Base-by-base conservation (phyloP, 768 basidiomycete species). In the Candolleomyces aberdarensis region DNA sequence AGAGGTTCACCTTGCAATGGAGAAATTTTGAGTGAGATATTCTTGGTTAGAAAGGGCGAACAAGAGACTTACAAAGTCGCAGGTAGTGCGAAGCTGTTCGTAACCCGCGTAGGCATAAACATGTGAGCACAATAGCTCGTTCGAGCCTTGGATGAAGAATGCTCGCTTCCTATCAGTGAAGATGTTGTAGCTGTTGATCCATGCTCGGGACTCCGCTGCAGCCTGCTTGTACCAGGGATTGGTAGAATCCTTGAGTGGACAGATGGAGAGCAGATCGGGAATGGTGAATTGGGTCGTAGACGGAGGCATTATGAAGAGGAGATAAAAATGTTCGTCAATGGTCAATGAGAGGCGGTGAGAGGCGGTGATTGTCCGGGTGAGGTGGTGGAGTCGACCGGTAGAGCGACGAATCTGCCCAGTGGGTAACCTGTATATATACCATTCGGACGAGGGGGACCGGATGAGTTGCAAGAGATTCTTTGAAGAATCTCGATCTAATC, bases 81-180 rank as follows among this genome's bases (percentile, higher is more conserved):
- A 87, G 44, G 77, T 80, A 1, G 81, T 86, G 57, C 86, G 78
- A 62, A 87, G 81, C 66, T 81, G 75, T 59, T 85, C 84, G 59
- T 78, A 78, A 41, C 78, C 81, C 48, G 83, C 81, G 68, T 83
- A 86, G 17, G 81, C 78, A 69, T 84, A 88, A n/a, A 76, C 81
- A 68, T 81, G 83, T 10, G 86, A 83, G 65, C 81, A 83, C 51
- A 88, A 76, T 4, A 87, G 78, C 66, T 87, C 86, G 65, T 82
- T 85, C 59, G 79, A 80, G 3, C 84, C 83, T 69, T 83, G 81
- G 46, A 83, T 74, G 65, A 88, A 88, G 71, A 84, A 85, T n/a
- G 81, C 81, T 55, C 80, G 83, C 67, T 87, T 87, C 64, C 80
- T 75, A 70, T 84, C 82, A 56, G 79, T 79, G 70, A 88, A 83